phyloP scores from a whole-genome alignment of 257 asterid species.

The Lycium barbarum region DNA sequence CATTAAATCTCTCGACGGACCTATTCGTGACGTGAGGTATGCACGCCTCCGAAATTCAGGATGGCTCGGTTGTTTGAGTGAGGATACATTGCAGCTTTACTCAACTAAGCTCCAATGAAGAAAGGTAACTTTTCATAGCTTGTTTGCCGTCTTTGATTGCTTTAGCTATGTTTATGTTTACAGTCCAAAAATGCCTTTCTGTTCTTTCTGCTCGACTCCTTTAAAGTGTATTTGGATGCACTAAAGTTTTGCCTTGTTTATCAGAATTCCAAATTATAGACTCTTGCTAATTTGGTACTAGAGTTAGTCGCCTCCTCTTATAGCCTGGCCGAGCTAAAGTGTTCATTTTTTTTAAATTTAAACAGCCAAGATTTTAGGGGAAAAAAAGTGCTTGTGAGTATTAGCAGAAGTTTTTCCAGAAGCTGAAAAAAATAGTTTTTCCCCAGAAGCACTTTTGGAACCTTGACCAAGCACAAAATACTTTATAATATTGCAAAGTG shows the following conservation, averaged over 20 bases:
- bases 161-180: background rate
- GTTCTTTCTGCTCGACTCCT: too few relatives aligned
- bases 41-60: constrained; percentile 44
- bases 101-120: constrained; percentile 43
- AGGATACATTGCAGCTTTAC: constrained; percentile 60
- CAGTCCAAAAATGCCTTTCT: constrained; percentile 5
- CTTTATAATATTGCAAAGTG: too few relatives aligned
- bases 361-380: too few relatives aligned
- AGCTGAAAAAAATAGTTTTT: too few relatives aligned
- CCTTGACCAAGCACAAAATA: too few relatives aligned
- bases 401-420: too few relatives aligned
- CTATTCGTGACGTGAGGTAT: constrained; percentile 73
- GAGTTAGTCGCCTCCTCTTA: background rate
- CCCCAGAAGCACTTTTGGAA: too few relatives aligned
- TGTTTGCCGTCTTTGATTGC: background rate
- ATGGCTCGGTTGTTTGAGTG: constrained; percentile 73
- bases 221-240: too few relatives aligned
- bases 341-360: too few relatives aligned
- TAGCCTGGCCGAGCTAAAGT: too few relatives aligned
- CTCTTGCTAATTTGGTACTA: background rate
- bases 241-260: background rate
- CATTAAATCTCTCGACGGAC: constrained; percentile 49
- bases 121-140: constrained; percentile 38
- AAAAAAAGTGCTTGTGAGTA: too few relatives aligned
- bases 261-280: background rate